A percentile compares a stretch with the other conserved stretches of the same genome.
Conservation (phyloP, 2,329 filamentous ascomycete species). For the Chrysoporthe cubensis region DNA sequence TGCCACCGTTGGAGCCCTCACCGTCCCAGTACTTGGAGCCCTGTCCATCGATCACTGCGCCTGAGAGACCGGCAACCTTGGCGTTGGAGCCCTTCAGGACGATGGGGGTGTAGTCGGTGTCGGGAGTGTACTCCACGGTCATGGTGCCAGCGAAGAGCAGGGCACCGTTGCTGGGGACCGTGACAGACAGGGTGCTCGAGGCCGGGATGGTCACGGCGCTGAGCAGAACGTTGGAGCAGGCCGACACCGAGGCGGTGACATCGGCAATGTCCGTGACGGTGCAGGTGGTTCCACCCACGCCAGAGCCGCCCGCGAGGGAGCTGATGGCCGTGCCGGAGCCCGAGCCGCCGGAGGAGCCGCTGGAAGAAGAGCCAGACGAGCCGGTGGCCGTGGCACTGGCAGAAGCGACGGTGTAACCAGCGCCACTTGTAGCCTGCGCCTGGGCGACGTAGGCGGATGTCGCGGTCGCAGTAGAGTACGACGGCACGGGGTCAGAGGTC, state of each 20-base stretch:
- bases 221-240: constrained; percentile 24
- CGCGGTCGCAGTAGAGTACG: constrained; percentile 9
- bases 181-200: constrained; percentile 22
- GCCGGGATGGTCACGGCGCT: constrained; percentile 19
- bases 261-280: constrained; percentile 22
- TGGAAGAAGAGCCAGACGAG: not conserved
- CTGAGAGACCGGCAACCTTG: constrained; percentile 30
- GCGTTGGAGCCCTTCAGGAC: constrained; percentile 28
- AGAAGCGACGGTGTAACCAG: not conserved
- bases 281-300: constrained; percentile 25
- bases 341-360: constrained; percentile 15
- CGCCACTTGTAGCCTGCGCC: constrained; percentile 17
- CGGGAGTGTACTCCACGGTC: constrained; percentile 26
- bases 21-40: constrained; percentile 36
- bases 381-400: constrained; percentile 10
- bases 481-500: not conserved
- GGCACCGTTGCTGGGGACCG: constrained; percentile 18
- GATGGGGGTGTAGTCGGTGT: constrained; percentile 25
- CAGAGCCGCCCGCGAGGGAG: constrained; percentile 22
- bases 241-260: constrained; percentile 19
- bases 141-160: constrained; percentile 25
- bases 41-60: constrained; percentile 29
- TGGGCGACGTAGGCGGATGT: not conserved
- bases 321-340: constrained; percentile 19
- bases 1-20: constrained; percentile 43